Base-by-base conservation (phyloP, 2,329 filamentous ascomycete genomes). In the Metarhizium anisopliae region DNA sequence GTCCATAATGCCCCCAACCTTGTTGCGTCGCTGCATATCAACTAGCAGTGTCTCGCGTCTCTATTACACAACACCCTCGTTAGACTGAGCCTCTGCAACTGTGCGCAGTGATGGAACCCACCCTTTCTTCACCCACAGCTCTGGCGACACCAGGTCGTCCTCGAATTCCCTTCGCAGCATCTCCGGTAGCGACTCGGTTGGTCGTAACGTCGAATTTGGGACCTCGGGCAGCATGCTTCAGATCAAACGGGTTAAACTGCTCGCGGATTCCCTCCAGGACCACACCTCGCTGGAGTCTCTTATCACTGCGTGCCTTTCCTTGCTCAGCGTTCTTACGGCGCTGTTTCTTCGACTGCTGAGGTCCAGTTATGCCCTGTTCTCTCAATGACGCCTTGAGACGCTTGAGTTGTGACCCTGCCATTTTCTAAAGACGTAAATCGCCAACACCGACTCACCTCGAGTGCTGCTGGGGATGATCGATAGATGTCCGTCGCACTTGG, bases 361-460 rank as follows among this genome's bases (percentile, higher is more conserved):
- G 91, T 1, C 92, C 90, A 47, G 92, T 85, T 53, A 99, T 86
- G 55, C 94, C 94, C 67, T 93, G 89, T 56, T 96, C 91, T 59
- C 85, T 83, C 50, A 99, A 80, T 10, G 92, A 96, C 62, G 89
- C 82, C 75, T 97, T 99, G 49, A 99, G 82, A 72, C 92, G 88
- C 75, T 97, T 99, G 57, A 99, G 81, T 77, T 99, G 95, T 13
- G 95, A 99, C 60, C 92, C 90, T 63, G 93, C 86, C 94, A 99
- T 99, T 55, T 65, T 74, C 67, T 25, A 60, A 38, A 56, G 36
- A 47, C 16, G 52, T 55, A 36, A 25, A 29, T 38, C n/a, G 14
- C 40, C 50, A 43, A 50, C 40, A 51, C 30, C 50, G 35, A 53
- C 53, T 40, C 52, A 50, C 29, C 50, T 55, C 50, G 42, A 35